These are phyloP conservation scores for Brassica balearica DNA, from an alignment of 441 rosid species.

Conservation along the genomic window DNA sequence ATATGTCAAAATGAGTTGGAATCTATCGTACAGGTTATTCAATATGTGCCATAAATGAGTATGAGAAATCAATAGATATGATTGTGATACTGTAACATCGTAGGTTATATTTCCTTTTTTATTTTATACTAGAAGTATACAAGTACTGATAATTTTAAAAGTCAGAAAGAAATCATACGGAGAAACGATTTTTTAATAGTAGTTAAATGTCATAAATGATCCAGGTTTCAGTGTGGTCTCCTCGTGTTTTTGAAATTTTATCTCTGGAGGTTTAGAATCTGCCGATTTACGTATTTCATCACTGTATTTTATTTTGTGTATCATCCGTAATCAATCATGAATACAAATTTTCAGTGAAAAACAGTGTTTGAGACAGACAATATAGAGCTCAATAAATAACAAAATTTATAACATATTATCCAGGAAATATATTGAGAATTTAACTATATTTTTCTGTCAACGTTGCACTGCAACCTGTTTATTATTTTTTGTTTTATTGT, in stretches of 20 bases:
- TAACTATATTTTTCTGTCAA: slow-evolving; percentile 17
- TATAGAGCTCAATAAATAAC: slow-evolving; percentile 5
- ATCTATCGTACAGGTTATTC: slow-evolving; percentile 34
- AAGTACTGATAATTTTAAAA: slow-evolving; percentile 18
- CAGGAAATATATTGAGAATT: not conserved
- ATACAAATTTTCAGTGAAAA: not conserved
- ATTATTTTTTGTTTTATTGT: slow-evolving; percentile 1
- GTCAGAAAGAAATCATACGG: slow-evolving; percentile 26
- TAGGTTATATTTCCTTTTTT: not conserved
- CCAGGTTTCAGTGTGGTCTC: slow-evolving; percentile 20
- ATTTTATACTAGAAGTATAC: not conserved
- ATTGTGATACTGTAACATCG: slow-evolving; percentile 34
- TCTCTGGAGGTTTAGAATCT: not conserved
- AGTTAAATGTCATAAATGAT: slow-evolving; percentile 27
- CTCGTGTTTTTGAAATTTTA: not conserved
- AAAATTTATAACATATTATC: not conserved
- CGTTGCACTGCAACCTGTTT: slow-evolving; percentile 1
- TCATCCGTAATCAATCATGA: not conserved
- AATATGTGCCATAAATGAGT: slow-evolving; percentile 33
- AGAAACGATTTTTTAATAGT: slow-evolving; percentile 26
- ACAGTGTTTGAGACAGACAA: slow-evolving; percentile 26
- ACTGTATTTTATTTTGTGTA: not conserved
- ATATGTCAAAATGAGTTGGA: slow-evolving; percentile 33
- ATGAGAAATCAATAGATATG: slow-evolving; percentile 30
- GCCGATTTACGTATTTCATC: not conserved